These are phyloP conservation scores for Candolleomyces eurysporus DNA, from an alignment of 768 basidiomycete genomes.

Conservation along the genomic window DNA sequence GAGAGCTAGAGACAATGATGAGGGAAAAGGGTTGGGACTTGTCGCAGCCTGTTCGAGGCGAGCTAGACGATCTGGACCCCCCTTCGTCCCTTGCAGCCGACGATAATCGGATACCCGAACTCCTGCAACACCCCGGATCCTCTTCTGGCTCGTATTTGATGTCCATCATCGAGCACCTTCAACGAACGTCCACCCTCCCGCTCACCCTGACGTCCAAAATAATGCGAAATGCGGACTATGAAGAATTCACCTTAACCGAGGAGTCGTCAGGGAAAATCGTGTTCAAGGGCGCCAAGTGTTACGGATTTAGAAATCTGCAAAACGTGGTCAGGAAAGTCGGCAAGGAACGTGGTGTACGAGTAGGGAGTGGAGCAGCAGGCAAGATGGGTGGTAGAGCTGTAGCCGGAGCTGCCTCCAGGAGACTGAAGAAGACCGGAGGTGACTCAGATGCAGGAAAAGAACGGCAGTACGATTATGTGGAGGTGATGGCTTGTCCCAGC, in stretches of 20 bases:
- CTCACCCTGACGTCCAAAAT: slow-evolving; percentile 52
- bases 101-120: slow-evolving; percentile 54
- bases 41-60: slow-evolving; percentile 51
- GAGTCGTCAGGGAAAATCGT: slow-evolving; percentile 55
- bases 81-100: slow-evolving; percentile 13
- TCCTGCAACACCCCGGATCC: slow-evolving; percentile 77
- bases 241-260: slow-evolving; percentile 60
- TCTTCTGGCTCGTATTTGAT: slow-evolving; percentile 94
- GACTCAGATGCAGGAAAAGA: slow-evolving; percentile 26
- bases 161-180: slow-evolving; percentile 62
- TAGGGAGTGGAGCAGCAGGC: slow-evolving; percentile 46
- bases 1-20: slow-evolving; percentile 86
- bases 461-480: slow-evolving; percentile 81
- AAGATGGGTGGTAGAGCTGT: slow-evolving; percentile 23
- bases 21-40: slow-evolving; percentile 81
- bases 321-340: slow-evolving; percentile 94
- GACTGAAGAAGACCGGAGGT: slow-evolving; percentile 24
- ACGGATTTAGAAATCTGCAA: slow-evolving; percentile 96
- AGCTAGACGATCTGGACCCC: slow-evolving; percentile 32
- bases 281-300: slow-evolving; percentile 94
- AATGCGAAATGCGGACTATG: slow-evolving; percentile 74
- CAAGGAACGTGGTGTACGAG: slow-evolving; percentile 74
- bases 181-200: slow-evolving; percentile 37
- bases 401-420: slow-evolving; percentile 19
- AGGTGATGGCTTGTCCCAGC: slow-evolving; percentile 98